phyloP scores from a whole-genome alignment of 2,329 filamentous ascomycete genomes.

The Aspergillus persii region DNA sequence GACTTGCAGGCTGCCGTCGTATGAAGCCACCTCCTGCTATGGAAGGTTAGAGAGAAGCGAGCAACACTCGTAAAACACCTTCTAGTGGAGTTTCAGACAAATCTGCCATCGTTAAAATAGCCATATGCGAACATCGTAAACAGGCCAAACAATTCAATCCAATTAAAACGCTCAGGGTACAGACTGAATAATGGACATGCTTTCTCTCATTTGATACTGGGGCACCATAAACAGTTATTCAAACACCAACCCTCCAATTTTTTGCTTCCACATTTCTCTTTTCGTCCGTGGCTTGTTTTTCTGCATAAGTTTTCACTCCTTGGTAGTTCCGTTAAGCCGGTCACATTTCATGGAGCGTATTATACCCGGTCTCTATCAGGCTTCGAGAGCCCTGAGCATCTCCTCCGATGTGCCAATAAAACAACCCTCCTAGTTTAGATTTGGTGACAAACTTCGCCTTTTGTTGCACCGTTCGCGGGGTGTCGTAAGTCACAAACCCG shows the following conservation, averaged over 20 bases:
- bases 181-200: not conserved
- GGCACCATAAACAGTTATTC: not conserved
- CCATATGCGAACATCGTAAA: not conserved
- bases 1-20: not conserved
- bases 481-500: conserved; percentile 79
- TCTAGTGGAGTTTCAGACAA: not conserved
- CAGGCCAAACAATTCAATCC: not conserved
- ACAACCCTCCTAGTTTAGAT: conserved; percentile 70
- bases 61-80: no score
- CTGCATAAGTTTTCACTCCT: not conserved
- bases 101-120: not conserved
- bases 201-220: not conserved
- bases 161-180: not conserved
- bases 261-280: conserved; percentile 1
- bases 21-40: not conserved
- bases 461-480: conserved; percentile 69
- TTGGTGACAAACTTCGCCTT: conserved; percentile 73
- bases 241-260: not conserved
- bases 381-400: conserved; percentile 61
- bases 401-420: conserved; percentile 77
- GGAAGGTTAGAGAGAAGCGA: no score
- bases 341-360: conserved; percentile 50
- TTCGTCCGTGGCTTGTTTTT: not conserved
- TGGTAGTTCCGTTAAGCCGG: not conserved
- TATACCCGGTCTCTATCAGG: conserved; percentile 60